These are phyloP conservation scores for Pecoramyces ruminantium DNA, from an alignment of 192 early-diverging fungal species.

Conservation along the genomic window DNA sequence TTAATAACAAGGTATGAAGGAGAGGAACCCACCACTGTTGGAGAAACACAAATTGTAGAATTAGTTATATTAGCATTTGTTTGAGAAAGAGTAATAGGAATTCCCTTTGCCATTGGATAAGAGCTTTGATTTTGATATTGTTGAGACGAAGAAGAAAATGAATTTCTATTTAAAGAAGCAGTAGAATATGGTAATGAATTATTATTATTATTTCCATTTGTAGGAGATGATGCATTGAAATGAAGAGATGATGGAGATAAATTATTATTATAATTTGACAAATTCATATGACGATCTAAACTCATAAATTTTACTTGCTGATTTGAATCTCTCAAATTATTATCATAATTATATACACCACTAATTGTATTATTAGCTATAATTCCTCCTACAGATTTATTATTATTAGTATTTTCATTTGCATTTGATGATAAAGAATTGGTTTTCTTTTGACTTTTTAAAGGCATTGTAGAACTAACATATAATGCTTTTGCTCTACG, in stretches of 20 bases:
- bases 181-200: neutral
- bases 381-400: neutral
- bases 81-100: neutral
- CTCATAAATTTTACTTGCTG: neutral
- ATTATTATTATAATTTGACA: neutral
- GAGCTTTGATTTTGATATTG: no score
- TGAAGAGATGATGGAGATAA: neutral
- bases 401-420: neutral
- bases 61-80: neutral
- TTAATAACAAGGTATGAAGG: neutral
- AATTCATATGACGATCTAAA: neutral
- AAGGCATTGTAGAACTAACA: neutral
- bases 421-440: no score
- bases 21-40: neutral
- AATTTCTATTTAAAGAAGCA: neutral
- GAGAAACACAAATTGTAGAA: neutral
- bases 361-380: neutral
- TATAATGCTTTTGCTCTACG: neutral
- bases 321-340: no score
- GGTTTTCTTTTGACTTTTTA: neutral
- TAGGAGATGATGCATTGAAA: neutral
- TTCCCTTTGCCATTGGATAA: no score
- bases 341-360: neutral
- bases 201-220: no score
- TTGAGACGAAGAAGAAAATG: neutral